These are phyloP conservation scores for Pisolithus microcarpus DNA, from an alignment of 768 basidiomycete species.

Conservation along the genomic window DNA sequence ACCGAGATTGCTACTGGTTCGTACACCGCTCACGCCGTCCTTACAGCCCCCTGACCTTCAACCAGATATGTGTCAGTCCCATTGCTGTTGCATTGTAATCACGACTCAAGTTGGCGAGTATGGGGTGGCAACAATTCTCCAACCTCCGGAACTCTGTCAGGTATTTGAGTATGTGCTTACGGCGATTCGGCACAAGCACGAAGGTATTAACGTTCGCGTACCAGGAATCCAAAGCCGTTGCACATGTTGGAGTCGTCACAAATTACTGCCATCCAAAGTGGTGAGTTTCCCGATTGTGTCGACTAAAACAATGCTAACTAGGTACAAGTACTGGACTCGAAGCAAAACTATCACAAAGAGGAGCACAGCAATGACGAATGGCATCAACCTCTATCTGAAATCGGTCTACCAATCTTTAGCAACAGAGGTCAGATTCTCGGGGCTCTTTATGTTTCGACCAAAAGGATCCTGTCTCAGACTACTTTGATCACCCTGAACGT, in stretches of 20 bases:
- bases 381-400: slow-evolving; percentile 53
- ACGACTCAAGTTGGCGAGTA: slow-evolving; percentile 66
- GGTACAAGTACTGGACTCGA: slow-evolving; percentile 53
- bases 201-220: neutral
- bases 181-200: neutral
- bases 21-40: slow-evolving; percentile 1
- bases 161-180: slow-evolving; percentile 54
- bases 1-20: slow-evolving; percentile 67
- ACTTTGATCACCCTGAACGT: slow-evolving; percentile 56
- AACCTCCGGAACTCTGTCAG: slow-evolving; percentile 50
- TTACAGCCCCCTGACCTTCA: slow-evolving; percentile 1
- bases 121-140: slow-evolving; percentile 61
- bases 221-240: slow-evolving; percentile 54
- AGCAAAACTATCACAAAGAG: slow-evolving; percentile 51
- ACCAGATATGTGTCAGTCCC: slow-evolving; percentile 57
- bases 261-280: slow-evolving; percentile 59
- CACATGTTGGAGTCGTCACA: slow-evolving; percentile 56
- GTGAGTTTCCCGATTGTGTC: slow-evolving; percentile 32
- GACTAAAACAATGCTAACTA: neutral
- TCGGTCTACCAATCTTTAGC: slow-evolving; percentile 67
- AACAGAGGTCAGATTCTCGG: slow-evolving; percentile 73
- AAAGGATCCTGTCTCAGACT: slow-evolving; percentile 55
- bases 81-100: slow-evolving; percentile 61
- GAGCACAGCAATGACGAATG: slow-evolving; percentile 63
- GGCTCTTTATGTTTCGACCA: slow-evolving; percentile 59